These are phyloP conservation scores for Curvularia sp. DNA, from an alignment of 2,329 filamentous ascomycete species.

Conservation along the genomic window DNA sequence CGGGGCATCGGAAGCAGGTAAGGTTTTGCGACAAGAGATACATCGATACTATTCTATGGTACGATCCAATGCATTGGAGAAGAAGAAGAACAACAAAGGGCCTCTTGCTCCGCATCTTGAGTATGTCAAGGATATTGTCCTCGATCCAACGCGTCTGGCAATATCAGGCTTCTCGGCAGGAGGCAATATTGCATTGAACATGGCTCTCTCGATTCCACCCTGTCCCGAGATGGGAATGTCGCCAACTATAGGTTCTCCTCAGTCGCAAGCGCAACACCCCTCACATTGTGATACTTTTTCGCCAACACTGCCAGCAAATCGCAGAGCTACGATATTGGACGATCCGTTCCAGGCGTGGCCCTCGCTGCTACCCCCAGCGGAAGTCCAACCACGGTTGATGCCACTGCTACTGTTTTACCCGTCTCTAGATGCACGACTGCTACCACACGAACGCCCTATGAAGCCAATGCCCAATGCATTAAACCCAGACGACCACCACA, in stretches of 20 bases:
- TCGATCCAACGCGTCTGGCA: conserved; percentile 51
- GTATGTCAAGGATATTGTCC: conserved; percentile 34
- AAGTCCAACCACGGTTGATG: conserved; percentile 45
- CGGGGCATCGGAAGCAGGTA: conserved; percentile 42
- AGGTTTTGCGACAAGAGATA: conserved; percentile 45
- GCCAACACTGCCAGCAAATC: conserved; percentile 38
- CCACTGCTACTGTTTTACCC: conserved; percentile 55
- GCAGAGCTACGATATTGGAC: conserved; percentile 41
- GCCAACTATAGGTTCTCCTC: conserved; percentile 9
- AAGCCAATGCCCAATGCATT: conserved; percentile 46
- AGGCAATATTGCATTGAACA: conserved; percentile 57
- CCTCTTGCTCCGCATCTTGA: conserved; percentile 23
- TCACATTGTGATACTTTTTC: conserved; percentile 32
- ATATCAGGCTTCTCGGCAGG: conserved; percentile 57
- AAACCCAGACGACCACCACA: conserved; percentile 40
- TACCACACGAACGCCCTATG: conserved; percentile 51
- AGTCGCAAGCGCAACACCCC: conserved; percentile 16
- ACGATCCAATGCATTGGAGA: conserved; percentile 26
- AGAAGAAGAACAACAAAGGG: conserved; percentile 32
- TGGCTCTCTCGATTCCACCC: conserved; percentile 48
- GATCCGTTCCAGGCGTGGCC: conserved; percentile 47
- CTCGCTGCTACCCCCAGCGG: conserved; percentile 44
- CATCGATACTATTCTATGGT: conserved; percentile 44
- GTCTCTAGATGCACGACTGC: conserved; percentile 51
- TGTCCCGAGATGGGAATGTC: conserved; percentile 33